Percentiles rank a stretch among this genome's conserved stretches.
Evolutionary conservation across 768 basidiomycete species (phyloP).

Genomic region (Hemileccinum rubropunctum): DNA sequence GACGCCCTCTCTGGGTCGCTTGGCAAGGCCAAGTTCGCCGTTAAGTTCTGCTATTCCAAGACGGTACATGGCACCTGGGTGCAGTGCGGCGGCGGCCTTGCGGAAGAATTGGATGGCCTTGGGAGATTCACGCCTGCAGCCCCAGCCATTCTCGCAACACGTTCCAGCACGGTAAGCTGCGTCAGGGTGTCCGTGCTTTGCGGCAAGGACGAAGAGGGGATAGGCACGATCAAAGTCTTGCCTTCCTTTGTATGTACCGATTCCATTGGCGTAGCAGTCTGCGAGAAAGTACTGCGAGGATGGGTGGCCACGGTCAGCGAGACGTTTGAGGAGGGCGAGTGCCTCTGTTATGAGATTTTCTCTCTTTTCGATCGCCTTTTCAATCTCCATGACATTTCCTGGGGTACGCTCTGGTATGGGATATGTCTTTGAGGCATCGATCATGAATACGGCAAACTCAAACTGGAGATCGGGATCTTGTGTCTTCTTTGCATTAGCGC

Average conservation of each 20-base stretch:
- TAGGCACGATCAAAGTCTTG: slow-evolving; percentile 98
- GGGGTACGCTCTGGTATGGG: slow-evolving; percentile 69
- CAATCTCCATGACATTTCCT: slow-evolving; percentile 76
- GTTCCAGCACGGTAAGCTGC: slow-evolving; percentile 94
- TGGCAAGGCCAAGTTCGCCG: slow-evolving; percentile 84
- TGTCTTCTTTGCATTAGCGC: slow-evolving; percentile 97
- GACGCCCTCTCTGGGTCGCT: slow-evolving; percentile 92
- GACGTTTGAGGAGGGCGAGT: slow-evolving; percentile 77
- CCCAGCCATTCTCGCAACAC: slow-evolving; percentile 99
- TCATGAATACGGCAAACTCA: slow-evolving; percentile 98
- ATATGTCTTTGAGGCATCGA: slow-evolving; percentile 92
- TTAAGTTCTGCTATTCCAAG: slow-evolving; percentile 96
- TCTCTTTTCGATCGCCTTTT: slow-evolving; percentile 75
- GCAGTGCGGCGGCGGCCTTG: slow-evolving; percentile 87
- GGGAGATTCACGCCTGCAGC: slow-evolving; percentile 85
- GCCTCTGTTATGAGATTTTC: slow-evolving; percentile 92
- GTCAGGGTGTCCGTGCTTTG: slow-evolving; percentile 96
- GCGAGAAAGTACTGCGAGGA: slow-evolving; percentile 97
- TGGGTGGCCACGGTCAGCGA: slow-evolving; percentile 92
- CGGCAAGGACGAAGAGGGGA: slow-evolving; percentile 92
- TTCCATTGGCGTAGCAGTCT: slow-evolving; percentile 98
- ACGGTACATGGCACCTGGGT: slow-evolving; percentile 95
- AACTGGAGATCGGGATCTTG: slow-evolving; percentile 97
- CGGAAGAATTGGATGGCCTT: slow-evolving; percentile 93
- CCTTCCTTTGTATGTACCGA: slow-evolving; percentile 82